Evolutionary conservation across 169 alveolate species (phyloP).

Genomic region (Perkinsus olseni): DNA sequence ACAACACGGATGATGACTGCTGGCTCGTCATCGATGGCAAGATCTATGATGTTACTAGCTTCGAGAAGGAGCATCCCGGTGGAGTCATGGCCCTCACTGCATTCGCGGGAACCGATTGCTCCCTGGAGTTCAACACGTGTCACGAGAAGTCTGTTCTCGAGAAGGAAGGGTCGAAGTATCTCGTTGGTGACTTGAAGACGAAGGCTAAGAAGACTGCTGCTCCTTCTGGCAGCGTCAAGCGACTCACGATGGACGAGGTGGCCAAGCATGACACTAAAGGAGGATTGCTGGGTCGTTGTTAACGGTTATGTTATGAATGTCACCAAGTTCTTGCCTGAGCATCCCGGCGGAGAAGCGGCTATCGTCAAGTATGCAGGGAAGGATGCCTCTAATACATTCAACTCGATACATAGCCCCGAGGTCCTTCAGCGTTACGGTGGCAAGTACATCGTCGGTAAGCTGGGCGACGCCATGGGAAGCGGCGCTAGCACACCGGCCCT

Average conservation of each 20-base stretch:
- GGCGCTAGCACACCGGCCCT: not conserved
- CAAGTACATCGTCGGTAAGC: not conserved
- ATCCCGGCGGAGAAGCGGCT: slow-evolving; percentile 53
- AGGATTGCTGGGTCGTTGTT: slow-evolving; percentile 53
- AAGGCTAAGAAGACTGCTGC: not conserved
- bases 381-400: not conserved
- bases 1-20: slow-evolving; percentile 25
- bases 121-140: not conserved
- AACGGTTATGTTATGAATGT: slow-evolving; percentile 53
- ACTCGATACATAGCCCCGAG: not conserved
- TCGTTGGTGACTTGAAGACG: not conserved
- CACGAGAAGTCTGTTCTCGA: not conserved
- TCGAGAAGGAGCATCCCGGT: slow-evolving; percentile 55
- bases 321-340: slow-evolving; percentile 43
- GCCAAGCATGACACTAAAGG: slow-evolving; percentile 27
- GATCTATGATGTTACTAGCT: slow-evolving; percentile 55
- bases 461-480: not conserved
- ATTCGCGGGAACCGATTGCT: not conserved
- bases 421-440: not conserved
- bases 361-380: not conserved
- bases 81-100: slow-evolving; percentile 22
- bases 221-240: not conserved
- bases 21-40: slow-evolving; percentile 54
- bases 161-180: not conserved
- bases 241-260: slow-evolving; percentile 14